These are phyloP conservation scores for Pleodorina starrii DNA, from an alignment of 139 green algal genomes.

Conservation along the genomic window DNA sequence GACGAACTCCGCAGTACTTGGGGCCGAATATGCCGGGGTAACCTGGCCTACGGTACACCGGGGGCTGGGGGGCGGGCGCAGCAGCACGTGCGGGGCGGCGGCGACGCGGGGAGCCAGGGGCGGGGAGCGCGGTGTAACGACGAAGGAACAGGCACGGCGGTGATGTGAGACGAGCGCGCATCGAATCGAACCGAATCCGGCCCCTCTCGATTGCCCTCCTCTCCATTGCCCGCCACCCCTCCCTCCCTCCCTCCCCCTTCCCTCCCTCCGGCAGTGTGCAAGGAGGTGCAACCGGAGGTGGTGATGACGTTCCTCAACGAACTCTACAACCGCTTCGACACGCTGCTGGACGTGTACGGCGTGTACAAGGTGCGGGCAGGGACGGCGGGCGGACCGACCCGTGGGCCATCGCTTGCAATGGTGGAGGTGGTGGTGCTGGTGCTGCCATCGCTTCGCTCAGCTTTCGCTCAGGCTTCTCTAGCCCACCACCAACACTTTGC, in stretches of 20 bases:
- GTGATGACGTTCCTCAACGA: conserved; percentile 53
- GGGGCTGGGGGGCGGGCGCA: no score
- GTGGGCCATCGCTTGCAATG: background rate
- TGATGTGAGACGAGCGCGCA: no score
- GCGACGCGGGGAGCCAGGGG: no score
- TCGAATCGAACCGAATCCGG: no score
- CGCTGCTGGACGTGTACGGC: conserved; percentile 37
- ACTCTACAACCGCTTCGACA: conserved; percentile 32
- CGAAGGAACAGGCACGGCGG: no score
- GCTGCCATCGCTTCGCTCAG: background rate
- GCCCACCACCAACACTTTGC: no score
- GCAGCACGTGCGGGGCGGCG: no score
- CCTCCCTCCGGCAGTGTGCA: conserved; percentile 12
- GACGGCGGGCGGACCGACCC: background rate
- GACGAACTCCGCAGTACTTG: no score
- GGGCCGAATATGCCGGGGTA: no score
- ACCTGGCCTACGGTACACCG: no score
- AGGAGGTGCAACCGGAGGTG: conserved; percentile 37
- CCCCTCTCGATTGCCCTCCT: background rate
- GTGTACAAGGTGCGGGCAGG: conserved; percentile 33
- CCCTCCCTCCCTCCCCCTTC: background rate
- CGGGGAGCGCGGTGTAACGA: no score
- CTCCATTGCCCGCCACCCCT: background rate
- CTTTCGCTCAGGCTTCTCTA: no score
- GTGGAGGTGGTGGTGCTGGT: background rate